Percentiles rank a stretch among this genome's conserved stretches.
Evolutionary conservation across 2,329 filamentous ascomycete genomes (phyloP).

Genomic region (Biscogniauxia marginata): DNA sequence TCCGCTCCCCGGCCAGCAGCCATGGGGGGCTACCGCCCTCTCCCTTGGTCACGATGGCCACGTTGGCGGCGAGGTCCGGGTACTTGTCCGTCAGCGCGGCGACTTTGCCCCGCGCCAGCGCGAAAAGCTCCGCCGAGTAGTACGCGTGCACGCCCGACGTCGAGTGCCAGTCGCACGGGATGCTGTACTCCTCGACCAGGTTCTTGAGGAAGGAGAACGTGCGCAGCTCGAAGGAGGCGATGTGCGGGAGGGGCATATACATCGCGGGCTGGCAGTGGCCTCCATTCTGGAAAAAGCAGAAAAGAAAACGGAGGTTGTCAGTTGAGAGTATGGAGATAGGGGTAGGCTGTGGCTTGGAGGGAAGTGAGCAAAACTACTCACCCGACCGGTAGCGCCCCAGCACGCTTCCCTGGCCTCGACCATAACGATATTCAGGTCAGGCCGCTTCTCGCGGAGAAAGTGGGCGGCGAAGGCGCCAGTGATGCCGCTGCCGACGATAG

Average conservation of each 20-base stretch:
- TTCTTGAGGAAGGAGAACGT: slow-evolving; percentile 62
- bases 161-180: slow-evolving; percentile 69
- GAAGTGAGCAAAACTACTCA: slow-evolving; percentile 40
- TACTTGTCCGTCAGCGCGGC: slow-evolving; percentile 46
- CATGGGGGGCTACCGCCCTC: slow-evolving; percentile 23
- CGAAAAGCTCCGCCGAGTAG: slow-evolving; percentile 55
- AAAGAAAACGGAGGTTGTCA: slow-evolving; percentile 7
- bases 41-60: slow-evolving; percentile 39
- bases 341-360: neutral
- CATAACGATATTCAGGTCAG: slow-evolving; percentile 60
- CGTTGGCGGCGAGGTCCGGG: slow-evolving; percentile 55
- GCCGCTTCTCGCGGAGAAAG: slow-evolving; percentile 50
- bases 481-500: slow-evolving; percentile 74
- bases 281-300: slow-evolving; percentile 58
- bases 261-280: slow-evolving; percentile 74
- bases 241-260: slow-evolving; percentile 57
- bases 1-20: slow-evolving; percentile 25
- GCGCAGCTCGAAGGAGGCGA: slow-evolving; percentile 69
- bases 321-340: neutral
- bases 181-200: slow-evolving; percentile 54
- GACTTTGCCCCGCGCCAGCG: slow-evolving; percentile 50
- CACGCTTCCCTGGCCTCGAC: slow-evolving; percentile 78
- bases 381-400: slow-evolving; percentile 79
- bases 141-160: slow-evolving; percentile 64
- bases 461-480: slow-evolving; percentile 71